phyloP scores from a whole-genome alignment of 1,284 basidiomycete species.

The Ganoderma meredithae region DNA sequence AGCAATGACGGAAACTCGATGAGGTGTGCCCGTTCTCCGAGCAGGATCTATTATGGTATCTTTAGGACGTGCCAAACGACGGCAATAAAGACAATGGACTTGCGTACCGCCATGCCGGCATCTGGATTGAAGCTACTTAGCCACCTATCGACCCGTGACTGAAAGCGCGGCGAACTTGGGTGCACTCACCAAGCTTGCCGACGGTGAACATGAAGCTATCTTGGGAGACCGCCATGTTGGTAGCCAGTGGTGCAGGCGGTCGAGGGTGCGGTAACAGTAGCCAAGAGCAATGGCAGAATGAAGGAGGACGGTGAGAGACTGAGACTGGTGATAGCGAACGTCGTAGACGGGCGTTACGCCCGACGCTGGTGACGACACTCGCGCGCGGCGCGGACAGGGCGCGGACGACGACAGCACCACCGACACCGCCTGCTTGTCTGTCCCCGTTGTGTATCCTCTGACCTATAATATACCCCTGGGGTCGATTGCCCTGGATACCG shows the following conservation, averaged over 20 bases:
- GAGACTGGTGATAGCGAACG: background rate
- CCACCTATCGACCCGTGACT: background rate
- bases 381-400: background rate
- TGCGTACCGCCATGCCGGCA: conserved; percentile 82
- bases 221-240: conserved; percentile 42
- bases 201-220: conserved; percentile 75
- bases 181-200: conserved; percentile 68
- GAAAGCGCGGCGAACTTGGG: no score
- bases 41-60: conserved; percentile 70
- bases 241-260: background rate
- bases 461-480: background rate
- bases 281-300: background rate
- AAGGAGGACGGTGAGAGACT: background rate
- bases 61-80: background rate
- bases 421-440: no score
- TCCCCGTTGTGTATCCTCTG: no score
- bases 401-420: background rate
- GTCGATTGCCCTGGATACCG: background rate
- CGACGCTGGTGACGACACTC: background rate
- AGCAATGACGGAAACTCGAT: conserved; percentile 96
- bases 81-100: background rate
- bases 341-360: background rate
- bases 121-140: conserved; percentile 50
- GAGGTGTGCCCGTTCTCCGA: conserved; percentile 91
- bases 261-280: background rate